These are phyloP conservation scores for Colletotrichum sp. DNA, from an alignment of 2,329 filamentous ascomycete genomes.

Conservation along the genomic window DNA sequence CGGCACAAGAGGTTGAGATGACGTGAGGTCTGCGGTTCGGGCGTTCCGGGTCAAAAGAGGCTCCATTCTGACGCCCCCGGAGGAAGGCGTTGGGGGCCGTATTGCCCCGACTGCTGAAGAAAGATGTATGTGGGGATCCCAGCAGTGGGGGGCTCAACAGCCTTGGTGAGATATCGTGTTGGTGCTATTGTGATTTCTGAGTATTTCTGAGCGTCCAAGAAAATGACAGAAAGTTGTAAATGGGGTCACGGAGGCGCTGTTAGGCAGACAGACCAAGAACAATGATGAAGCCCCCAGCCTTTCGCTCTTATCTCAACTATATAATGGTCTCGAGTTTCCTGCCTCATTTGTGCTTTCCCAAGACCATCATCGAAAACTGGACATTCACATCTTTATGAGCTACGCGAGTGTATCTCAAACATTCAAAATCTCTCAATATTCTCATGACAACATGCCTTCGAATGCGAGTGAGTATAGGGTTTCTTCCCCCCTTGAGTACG, in stretches of 20 bases:
- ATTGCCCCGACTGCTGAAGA: neutral
- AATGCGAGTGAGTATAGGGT: neutral
- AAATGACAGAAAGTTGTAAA: neutral
- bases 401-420: neutral
- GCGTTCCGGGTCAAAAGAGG: neutral
- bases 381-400: neutral
- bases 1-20: neutral
- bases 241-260: neutral
- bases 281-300: neutral
- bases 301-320: neutral
- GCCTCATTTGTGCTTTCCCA: neutral
- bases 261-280: neutral
- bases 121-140: neutral
- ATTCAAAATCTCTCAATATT: neutral
- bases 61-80: neutral
- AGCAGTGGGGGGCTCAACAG: neutral
- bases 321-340: neutral
- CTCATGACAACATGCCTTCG: neutral
- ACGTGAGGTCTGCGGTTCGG: neutral
- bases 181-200: neutral
- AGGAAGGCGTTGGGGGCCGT: neutral
- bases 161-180: neutral
- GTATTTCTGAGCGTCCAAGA: neutral
- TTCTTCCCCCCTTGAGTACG: neutral
- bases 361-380: neutral